A percentile compares a stretch with the other conserved stretches of the same genome.
Conservation (phyloP, 805 yeast species). For the Trichomonascus vanleenenianus region DNA sequence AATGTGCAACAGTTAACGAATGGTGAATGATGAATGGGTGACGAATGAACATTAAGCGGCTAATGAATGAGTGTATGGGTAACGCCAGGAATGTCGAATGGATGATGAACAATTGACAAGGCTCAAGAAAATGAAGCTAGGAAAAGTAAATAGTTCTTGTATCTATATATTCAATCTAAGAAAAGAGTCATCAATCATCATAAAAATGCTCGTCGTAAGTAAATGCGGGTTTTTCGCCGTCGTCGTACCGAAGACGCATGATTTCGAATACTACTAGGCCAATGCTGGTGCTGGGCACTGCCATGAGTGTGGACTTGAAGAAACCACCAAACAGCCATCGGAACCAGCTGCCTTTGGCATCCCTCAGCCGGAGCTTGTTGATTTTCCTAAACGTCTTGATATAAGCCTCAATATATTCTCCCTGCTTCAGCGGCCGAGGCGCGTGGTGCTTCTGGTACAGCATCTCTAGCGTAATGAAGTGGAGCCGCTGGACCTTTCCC, state of each 20-base stretch:
- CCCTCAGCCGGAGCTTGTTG: slow-evolving; percentile 39
- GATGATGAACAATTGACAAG: too few species aligned
- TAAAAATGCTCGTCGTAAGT: slow-evolving; percentile 2
- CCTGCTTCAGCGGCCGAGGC: slow-evolving; percentile 11
- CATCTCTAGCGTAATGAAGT: slow-evolving; percentile 71
- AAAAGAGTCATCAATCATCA: slow-evolving; percentile 1
- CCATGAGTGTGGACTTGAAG: slow-evolving; percentile 57
- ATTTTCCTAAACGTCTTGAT: slow-evolving; percentile 64
- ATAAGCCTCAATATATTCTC: slow-evolving; percentile 67
- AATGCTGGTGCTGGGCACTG: slow-evolving; percentile 82
- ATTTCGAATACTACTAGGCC: slow-evolving; percentile 82
- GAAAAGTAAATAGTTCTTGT: background rate
- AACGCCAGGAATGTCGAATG: too few species aligned
- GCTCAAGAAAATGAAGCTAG: too few species aligned
- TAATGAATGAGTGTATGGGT: too few species aligned
- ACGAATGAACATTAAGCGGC: too few species aligned
- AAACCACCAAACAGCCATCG: slow-evolving; percentile 77
- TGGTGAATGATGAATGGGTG: too few species aligned
- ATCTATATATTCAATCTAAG: background rate
- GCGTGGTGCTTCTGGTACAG: slow-evolving; percentile 26
- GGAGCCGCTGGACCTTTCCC: slow-evolving; percentile 69
- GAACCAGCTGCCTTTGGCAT: slow-evolving; percentile 49
- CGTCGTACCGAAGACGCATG: slow-evolving; percentile 38
- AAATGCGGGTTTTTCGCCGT: slow-evolving; percentile 7
- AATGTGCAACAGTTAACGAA: too few species aligned